Base-by-base conservation (phyloP, 2,329 filamentous ascomycete species). In the Pestalotiopsis sp. region DNA sequence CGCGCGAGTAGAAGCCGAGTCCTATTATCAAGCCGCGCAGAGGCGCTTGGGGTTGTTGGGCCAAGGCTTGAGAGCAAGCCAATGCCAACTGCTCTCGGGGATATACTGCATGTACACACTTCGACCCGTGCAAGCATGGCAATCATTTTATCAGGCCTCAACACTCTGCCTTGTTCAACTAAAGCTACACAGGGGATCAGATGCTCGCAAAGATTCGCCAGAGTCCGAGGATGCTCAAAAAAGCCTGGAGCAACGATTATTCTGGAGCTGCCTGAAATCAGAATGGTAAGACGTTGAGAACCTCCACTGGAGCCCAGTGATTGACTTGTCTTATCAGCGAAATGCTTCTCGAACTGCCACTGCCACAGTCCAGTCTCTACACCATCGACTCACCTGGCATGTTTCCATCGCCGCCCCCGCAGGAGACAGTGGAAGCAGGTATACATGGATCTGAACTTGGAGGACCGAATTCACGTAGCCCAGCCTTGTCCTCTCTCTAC, bases 51-150 rank as follows among this genome's bases (percentile, higher is more conserved):
- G 57, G 1, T 27, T 60, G 17, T 38, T 60, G 12, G 14, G 14
- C 7, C 57, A 23, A 38, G 31, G 57, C 23, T 14, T 20, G 25
- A 60, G 25, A 27, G 57, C 57, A 27, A 31, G 57, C 20, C 57
- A 60, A 38, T 60, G 57, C n/a, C 25, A 60, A 4, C 20, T 60
- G 11, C 57, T 60, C 6, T 60, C 25, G 25, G 57, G 57, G 7
- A 60, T 60, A 13, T 60, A 60, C 23, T 38, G 31, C 25, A 60
- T 60, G 57, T 60, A 60, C 11, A 60, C 57, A 60, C 25, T 60
- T 13, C 57, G 57, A 31, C 57, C 57, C 2, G 12, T 60, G 36
- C n/a, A 60, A 60, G 57, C 57, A 60, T 60, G 57, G 57, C 31
- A 27, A 9, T 31, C 25, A 14, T 60, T 60, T 13, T 60, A 60